Base-by-base conservation (phyloP, 2,329 filamentous ascomycete species). In the Penicillium sumatraense region DNA sequence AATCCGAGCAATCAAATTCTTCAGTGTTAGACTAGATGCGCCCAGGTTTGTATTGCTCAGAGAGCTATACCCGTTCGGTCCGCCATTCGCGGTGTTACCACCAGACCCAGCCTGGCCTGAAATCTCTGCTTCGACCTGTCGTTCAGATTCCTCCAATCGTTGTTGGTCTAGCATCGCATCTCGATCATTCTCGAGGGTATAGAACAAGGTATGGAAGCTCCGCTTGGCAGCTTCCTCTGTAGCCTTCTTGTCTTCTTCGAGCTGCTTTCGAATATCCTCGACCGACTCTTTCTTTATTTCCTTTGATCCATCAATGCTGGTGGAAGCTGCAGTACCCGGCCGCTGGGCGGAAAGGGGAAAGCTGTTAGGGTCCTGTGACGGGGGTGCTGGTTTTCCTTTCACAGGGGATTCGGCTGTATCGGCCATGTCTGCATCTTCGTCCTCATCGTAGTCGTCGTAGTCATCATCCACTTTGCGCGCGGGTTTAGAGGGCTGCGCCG, bases 121-220 rank as follows among this genome's bases (percentile, higher is more conserved):
- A 82, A 96, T 95, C 76, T 99, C 95, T 13, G 93, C 93, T 73
- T 98, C 93, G 9, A 98, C 89, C 72, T 96, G 92, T 71, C 96
- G 89, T 73, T 99, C 95, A 1, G 96, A 92, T 73, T 98, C 95
- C 70, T 99, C 95, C 23, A 99, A 83, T 73, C 93, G 91, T 74
- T 98, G 92, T 75, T 99, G 95, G 74, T 99, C 95, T 54, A 98
- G 78, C 95, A 99, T 98, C 46, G 95, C 95, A 66, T 93, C 91
- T 52, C 91, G 86, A 71, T 99, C 95, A 72, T 93, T 95, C 75
- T 99, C 95, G 27, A 98, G 82, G 1, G 95, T 97, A 74, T 96
- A 93, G 75, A 98, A 96, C 62, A 96, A 83, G 9, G 91, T 96
- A 70, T 96, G 89, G 74, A 97, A 98, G 75, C 89, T 95, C 67